Evolutionary conservation across 2,329 filamentous ascomycete species (phyloP).

Genomic region (Rhytidhysteron rufulum): DNA sequence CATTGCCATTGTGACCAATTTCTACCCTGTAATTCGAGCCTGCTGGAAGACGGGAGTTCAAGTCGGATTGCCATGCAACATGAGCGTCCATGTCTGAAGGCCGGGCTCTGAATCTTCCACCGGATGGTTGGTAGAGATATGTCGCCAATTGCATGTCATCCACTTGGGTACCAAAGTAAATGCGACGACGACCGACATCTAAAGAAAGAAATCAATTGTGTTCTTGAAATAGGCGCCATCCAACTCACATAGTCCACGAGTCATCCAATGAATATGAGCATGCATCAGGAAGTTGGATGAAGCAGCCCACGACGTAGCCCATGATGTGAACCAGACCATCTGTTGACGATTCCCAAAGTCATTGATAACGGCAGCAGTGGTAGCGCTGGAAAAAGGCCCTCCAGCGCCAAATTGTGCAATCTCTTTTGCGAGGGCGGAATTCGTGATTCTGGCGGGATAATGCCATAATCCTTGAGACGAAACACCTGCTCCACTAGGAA

Average conservation of each 20-base stretch:
- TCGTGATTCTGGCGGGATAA: constrained; percentile 51
- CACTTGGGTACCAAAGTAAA: constrained; percentile 51
- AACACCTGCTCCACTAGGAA: constrained; percentile 1
- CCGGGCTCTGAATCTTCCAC: constrained; percentile 42
- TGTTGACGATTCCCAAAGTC: constrained; percentile 51
- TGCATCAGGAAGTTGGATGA: constrained; percentile 55
- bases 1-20: constrained; percentile 10
- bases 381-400: constrained; percentile 34
- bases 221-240: no score
- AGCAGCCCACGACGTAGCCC: constrained; percentile 43
- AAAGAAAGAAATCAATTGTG: no score
- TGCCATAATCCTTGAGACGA: constrained; percentile 42
- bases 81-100: constrained; percentile 6
- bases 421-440: constrained; percentile 45
- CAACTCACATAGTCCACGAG: constrained; percentile 52
- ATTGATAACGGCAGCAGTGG: constrained; percentile 51
- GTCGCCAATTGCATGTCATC: constrained; percentile 54
- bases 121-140: constrained; percentile 32
- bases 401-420: constrained; percentile 50
- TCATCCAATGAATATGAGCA: constrained; percentile 56
- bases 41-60: constrained; percentile 6
- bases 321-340: constrained; percentile 54
- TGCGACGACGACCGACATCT: constrained; percentile 49
- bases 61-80: constrained; percentile 2
- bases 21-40: constrained; percentile 8